Evolutionary conservation across 352 stramenopile genomes (phyloP).

Genomic region (Globisporangium megalacanthum): DNA sequence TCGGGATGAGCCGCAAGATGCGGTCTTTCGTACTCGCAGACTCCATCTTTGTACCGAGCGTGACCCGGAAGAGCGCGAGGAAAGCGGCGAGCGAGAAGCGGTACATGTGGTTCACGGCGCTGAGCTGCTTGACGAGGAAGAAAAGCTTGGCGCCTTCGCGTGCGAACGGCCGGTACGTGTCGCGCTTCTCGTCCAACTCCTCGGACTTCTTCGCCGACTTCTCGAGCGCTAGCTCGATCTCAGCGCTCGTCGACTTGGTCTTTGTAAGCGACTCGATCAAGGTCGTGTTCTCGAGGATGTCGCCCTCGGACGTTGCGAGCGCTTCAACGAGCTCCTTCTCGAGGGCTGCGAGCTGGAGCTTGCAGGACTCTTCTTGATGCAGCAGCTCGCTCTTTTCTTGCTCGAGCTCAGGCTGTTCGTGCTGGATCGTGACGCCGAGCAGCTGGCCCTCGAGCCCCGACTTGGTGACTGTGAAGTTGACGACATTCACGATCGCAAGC

Average conservation of each 20-base stretch:
- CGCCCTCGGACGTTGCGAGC: slow-evolving; percentile 91
- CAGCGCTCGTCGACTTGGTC: slow-evolving; percentile 89
- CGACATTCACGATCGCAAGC: slow-evolving; percentile 84
- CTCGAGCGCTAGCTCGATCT: slow-evolving; percentile 89
- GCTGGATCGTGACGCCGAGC: slow-evolving; percentile 91
- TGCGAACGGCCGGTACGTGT: slow-evolving; percentile 89
- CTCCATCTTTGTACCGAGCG: slow-evolving; percentile 80
- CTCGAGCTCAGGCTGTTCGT: slow-evolving; percentile 93
- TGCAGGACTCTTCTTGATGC: slow-evolving; percentile 92
- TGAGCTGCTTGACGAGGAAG: slow-evolving; percentile 91
- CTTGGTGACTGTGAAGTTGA: slow-evolving; percentile 96
- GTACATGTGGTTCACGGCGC: slow-evolving; percentile 94
- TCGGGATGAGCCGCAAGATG: slow-evolving; percentile 77
- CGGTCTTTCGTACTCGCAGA: slow-evolving; percentile 67
- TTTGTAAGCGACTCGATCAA: slow-evolving; percentile 93
- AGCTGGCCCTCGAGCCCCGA: slow-evolving; percentile 92
- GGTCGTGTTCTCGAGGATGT: slow-evolving; percentile 93
- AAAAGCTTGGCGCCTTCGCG: slow-evolving; percentile 88
- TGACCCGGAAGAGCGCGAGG: slow-evolving; percentile 81
- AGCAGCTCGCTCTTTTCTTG: slow-evolving; percentile 91
- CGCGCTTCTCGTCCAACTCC: slow-evolving; percentile 90
- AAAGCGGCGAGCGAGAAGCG: slow-evolving; percentile 92
- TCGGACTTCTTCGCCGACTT: slow-evolving; percentile 86
- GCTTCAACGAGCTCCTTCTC: slow-evolving; percentile 93
- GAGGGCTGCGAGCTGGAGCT: slow-evolving; percentile 89